Evolutionary conservation across 2,329 filamentous ascomycete genomes (phyloP).

Genomic region (Trichoderma harzianum): DNA sequence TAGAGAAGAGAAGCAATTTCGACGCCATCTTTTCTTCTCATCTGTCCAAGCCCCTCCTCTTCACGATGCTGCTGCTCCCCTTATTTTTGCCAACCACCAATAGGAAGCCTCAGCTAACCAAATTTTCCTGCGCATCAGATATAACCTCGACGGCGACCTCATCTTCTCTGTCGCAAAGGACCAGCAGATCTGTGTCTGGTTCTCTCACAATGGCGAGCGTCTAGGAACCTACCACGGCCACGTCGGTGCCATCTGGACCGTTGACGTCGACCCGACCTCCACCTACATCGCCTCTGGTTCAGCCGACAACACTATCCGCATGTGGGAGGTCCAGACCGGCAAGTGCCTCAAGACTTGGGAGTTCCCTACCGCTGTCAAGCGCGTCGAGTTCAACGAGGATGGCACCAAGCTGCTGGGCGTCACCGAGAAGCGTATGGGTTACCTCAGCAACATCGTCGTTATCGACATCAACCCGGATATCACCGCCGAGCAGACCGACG

Average conservation of each 20-base stretch:
- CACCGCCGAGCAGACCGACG: slow-evolving; percentile 77
- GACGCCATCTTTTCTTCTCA: neutral
- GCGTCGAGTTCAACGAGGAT: slow-evolving; percentile 95
- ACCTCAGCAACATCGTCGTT: slow-evolving; percentile 89
- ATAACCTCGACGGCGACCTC: slow-evolving; percentile 92
- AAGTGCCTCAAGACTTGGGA: slow-evolving; percentile 96
- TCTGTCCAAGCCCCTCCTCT: slow-evolving; percentile 7
- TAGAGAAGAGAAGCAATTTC: slow-evolving; percentile 1
- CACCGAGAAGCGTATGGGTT: slow-evolving; percentile 98
- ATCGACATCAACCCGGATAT: slow-evolving; percentile 84
- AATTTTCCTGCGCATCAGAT: slow-evolving; percentile 46
- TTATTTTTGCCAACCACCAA: neutral
- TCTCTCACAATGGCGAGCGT: slow-evolving; percentile 94
- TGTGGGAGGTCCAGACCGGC: slow-evolving; percentile 94
- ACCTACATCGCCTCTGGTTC: slow-evolving; percentile 91
- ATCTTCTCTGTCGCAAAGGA: slow-evolving; percentile 96
- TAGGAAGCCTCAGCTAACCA: slow-evolving; percentile 6
- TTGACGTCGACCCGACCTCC: slow-evolving; percentile 91
- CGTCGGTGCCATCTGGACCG: slow-evolving; percentile 96
- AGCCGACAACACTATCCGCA: slow-evolving; percentile 95
- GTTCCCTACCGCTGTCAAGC: slow-evolving; percentile 94
- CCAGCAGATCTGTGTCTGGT: slow-evolving; percentile 96
- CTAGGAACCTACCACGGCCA: slow-evolving; percentile 96
- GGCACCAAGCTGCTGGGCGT: slow-evolving; percentile 86
- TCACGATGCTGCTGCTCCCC: neutral